These are phyloP conservation scores for Exserohilum rostratum DNA, from an alignment of 2,329 filamentous ascomycete genomes.

Conservation along the genomic window DNA sequence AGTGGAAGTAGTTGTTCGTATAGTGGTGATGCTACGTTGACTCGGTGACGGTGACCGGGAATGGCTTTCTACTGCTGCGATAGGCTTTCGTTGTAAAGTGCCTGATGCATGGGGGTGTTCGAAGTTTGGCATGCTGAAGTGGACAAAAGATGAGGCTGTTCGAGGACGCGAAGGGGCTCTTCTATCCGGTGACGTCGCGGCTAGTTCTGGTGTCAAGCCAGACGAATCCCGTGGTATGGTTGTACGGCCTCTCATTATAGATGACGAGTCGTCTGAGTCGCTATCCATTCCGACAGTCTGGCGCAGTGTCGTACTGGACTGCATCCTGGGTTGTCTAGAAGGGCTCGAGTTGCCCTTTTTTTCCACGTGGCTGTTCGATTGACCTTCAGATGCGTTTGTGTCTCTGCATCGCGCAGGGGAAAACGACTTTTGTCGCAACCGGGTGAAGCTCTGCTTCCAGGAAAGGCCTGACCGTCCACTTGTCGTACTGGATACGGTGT, in stretches of 20 bases:
- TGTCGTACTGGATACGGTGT: conserved; percentile 30
- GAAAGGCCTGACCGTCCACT: conserved; percentile 35
- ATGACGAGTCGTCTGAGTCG: conserved; percentile 5
- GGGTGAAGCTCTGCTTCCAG: conserved; percentile 35
- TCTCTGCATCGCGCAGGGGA: conserved; percentile 16
- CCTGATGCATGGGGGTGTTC: neutral
- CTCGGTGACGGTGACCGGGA: no score
- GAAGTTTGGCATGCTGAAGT: conserved; percentile 1
- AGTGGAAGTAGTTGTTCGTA: neutral
- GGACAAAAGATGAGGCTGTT: conserved; percentile 10
- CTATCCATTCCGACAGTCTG: conserved; percentile 21
- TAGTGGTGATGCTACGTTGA: no score
- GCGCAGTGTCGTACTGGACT: conserved; percentile 27
- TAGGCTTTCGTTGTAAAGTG: neutral
- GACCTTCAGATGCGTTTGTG: neutral
- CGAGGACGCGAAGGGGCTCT: conserved; percentile 5
- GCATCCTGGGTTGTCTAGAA: conserved; percentile 17
- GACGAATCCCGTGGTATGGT: conserved; percentile 2
- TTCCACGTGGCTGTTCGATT: neutral
- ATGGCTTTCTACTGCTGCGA: no score
- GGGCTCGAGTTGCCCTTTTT: conserved; percentile 10
- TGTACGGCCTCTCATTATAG: neutral
- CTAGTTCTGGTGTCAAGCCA: conserved; percentile 1
- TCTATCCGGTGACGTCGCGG: neutral
- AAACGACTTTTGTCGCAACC: conserved; percentile 24